Evolutionary conservation across 768 basidiomycete species (phyloP).

Genomic region (Naganishia randhawae): DNA sequence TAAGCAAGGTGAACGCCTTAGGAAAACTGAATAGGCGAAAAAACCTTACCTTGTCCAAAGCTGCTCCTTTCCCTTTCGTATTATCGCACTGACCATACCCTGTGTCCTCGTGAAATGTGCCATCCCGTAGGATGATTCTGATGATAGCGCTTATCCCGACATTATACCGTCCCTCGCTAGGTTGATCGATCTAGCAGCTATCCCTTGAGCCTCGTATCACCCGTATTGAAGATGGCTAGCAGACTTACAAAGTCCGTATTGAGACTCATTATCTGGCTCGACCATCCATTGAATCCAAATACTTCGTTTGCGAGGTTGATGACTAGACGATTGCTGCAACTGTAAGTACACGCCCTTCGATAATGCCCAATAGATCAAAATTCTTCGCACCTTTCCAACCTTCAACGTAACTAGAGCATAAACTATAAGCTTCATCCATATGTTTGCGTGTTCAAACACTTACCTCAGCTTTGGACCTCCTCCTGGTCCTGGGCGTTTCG

Average conservation of each 20-base stretch:
- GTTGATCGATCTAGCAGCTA: slow-evolving; percentile 17
- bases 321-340: slow-evolving; percentile 51
- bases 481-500: slow-evolving; percentile 79
- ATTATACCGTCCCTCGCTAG: slow-evolving; percentile 15
- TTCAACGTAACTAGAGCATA: slow-evolving; percentile 62
- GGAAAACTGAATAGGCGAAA: slow-evolving; percentile 18
- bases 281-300: slow-evolving; percentile 97
- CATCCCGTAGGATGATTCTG: slow-evolving; percentile 80
- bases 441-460: not conserved
- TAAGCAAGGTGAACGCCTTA: not conserved
- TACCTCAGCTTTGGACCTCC: slow-evolving; percentile 37
- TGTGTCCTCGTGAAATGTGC: slow-evolving; percentile 85
- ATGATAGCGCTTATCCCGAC: slow-evolving; percentile 65
- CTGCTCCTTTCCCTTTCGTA: slow-evolving; percentile 73
- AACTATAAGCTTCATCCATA: not conserved
- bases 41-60: slow-evolving; percentile 77
- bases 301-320: slow-evolving; percentile 98
- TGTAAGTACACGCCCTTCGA: not conserved
- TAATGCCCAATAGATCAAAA: not conserved
- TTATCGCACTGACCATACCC: slow-evolving; percentile 88
- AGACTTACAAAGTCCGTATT: slow-evolving; percentile 54
- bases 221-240: slow-evolving; percentile 21
- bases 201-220: not conserved
- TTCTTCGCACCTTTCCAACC: slow-evolving; percentile 69
- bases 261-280: slow-evolving; percentile 69